Evolutionary conservation across 2,329 filamentous ascomycete species (phyloP).

Genomic region (Phaeosphaeria sp.): DNA sequence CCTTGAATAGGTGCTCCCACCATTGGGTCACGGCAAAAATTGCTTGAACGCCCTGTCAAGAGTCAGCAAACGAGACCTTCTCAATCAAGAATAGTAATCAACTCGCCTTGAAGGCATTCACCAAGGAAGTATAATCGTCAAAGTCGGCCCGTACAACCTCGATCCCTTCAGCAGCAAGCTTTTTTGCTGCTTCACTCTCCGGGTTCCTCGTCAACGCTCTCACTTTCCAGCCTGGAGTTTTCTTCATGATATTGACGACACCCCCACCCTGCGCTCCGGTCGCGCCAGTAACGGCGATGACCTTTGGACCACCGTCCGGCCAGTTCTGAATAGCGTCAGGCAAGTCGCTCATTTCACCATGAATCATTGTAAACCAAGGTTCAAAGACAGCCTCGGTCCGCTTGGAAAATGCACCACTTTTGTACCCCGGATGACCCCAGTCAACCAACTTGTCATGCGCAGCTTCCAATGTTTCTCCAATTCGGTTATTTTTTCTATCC

Average conservation of each 20-base stretch:
- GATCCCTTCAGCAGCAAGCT: conserved; percentile 24
- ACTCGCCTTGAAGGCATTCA: conserved; percentile 22
- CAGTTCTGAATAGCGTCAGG: conserved; percentile 43
- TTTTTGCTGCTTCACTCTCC: conserved; percentile 26
- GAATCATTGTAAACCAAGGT: conserved; percentile 53
- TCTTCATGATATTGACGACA: conserved; percentile 34
- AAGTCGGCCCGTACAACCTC: conserved; percentile 29
- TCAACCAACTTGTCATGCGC: conserved; percentile 49
- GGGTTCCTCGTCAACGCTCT: conserved; percentile 29
- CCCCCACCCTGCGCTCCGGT: conserved; percentile 37
- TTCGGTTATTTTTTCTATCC: conserved; percentile 48
- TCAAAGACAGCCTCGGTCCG: conserved; percentile 56
- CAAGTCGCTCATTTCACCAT: conserved; percentile 53
- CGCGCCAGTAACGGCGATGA: conserved; percentile 35
- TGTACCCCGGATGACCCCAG: conserved; percentile 45
- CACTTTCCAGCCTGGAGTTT: conserved; percentile 29
- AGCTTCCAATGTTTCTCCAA: conserved; percentile 54
- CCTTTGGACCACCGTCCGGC: conserved; percentile 25
- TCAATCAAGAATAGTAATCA: neutral
- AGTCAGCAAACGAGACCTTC: neutral
- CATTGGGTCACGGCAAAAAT: conserved; percentile 53
- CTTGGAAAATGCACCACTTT: conserved; percentile 43
- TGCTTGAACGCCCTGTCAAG: conserved; percentile 19
- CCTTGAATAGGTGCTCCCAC: conserved; percentile 45
- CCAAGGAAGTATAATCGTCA: conserved; percentile 27